Conservation (phyloP, 306 rosid genomes). For the Ammopiptanthus mongolicus region DNA sequence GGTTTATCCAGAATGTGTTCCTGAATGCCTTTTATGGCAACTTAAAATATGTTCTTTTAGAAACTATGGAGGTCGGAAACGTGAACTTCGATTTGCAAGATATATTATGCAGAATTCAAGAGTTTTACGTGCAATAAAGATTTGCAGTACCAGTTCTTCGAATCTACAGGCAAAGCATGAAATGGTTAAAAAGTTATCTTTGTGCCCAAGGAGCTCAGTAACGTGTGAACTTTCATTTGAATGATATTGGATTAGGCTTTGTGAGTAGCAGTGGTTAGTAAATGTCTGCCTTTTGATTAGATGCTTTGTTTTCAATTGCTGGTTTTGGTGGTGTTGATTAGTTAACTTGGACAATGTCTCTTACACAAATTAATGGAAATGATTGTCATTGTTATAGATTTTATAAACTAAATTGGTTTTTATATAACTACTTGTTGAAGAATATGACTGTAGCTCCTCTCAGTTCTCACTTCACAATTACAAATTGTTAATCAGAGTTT, state of each 20-base stretch:
- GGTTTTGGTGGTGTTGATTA: too few species aligned
- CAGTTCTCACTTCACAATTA: too few species aligned
- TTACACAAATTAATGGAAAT: too few species aligned
- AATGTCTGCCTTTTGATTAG: too few species aligned
- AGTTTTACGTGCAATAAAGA: background rate
- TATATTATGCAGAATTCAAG: background rate
- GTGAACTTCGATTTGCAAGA: background rate
- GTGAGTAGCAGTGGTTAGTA: too few species aligned
- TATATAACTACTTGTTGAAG: too few species aligned
- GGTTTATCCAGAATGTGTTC: background rate
- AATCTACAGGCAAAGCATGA: background rate
- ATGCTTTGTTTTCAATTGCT: too few species aligned
- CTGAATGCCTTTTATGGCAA: background rate
- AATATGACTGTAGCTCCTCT: too few species aligned
- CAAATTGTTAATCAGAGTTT: too few species aligned
- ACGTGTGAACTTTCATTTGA: background rate
- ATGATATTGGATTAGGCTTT: background rate
- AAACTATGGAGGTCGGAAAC: too few species aligned
- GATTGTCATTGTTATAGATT: too few species aligned
- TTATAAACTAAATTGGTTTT: too few species aligned
- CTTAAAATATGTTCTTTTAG: background rate
- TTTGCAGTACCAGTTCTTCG: background rate
- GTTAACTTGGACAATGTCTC: background rate
- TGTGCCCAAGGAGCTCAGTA: background rate
- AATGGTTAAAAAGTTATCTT: background rate